Percentiles rank a stretch among this genome's conserved stretches.
phyloP scores from a whole-genome alignment of 768 basidiomycete species.

The Phylloporus sp. region DNA sequence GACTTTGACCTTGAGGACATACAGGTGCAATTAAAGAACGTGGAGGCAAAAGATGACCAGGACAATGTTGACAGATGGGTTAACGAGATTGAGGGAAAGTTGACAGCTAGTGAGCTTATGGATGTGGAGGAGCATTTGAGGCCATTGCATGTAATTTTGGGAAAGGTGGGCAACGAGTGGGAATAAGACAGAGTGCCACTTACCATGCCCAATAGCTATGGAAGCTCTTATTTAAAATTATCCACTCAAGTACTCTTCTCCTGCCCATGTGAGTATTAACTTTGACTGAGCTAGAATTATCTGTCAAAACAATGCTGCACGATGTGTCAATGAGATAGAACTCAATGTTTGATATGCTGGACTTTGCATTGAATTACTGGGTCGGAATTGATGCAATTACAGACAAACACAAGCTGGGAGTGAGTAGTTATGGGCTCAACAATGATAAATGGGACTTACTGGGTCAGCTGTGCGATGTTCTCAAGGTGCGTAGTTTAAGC shows the following conservation, averaged over 20 bases:
- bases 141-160: conserved; percentile 1
- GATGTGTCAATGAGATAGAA: not conserved
- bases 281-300: not conserved
- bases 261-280: not conserved
- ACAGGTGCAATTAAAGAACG: not conserved
- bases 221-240: too few relatives aligned
- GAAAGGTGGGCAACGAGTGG: conserved; percentile 8
- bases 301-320: not conserved
- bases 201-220: too few relatives aligned
- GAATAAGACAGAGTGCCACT: too few relatives aligned
- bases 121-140: conserved; percentile 8
- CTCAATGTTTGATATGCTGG: not conserved
- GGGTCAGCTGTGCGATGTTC: not conserved
- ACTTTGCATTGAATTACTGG: not conserved
- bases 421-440: not conserved
- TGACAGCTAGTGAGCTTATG: conserved; percentile 9
- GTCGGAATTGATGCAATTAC: not conserved
- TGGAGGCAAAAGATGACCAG: not conserved
- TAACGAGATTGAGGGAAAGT: conserved; percentile 11
- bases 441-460: not conserved
- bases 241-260: accelerated
- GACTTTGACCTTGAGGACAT: not conserved
- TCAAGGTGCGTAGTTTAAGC: not conserved
- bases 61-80: conserved; percentile 10
- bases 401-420: not conserved